Evolutionary conservation across 306 rosid species (phyloP).

Genomic region (Nissolia schottii): DNA sequence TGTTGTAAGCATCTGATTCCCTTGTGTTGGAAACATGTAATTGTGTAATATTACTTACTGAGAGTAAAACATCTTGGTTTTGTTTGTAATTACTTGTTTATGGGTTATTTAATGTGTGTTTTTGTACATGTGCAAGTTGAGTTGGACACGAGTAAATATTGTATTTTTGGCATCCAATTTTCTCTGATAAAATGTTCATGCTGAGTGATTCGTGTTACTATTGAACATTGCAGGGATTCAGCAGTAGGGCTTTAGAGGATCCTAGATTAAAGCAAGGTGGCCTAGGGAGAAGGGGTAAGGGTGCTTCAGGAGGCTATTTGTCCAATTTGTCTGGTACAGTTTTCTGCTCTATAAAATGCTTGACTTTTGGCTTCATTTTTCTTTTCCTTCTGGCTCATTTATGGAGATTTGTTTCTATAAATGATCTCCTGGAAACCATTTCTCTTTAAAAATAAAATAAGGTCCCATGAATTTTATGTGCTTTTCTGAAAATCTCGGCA

Average conservation of each 20-base stretch:
- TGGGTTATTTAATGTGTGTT: not conserved
- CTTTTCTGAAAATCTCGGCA: no score
- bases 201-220: not conserved
- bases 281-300: slow-evolving; percentile 58
- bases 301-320: slow-evolving; percentile 56
- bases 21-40: not conserved
- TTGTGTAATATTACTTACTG: not conserved
- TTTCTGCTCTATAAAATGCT: not conserved
- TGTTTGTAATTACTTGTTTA: not conserved
- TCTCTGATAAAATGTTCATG: not conserved
- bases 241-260: slow-evolving; percentile 44
- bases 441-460: no score
- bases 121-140: not conserved
- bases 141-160: slow-evolving; percentile 4
- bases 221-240: slow-evolving; percentile 43
- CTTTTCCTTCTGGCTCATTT: not conserved
- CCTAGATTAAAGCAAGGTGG: slow-evolving; percentile 37
- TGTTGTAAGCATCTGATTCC: not conserved
- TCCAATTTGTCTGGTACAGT: slow-evolving; percentile 32
- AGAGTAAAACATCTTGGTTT: not conserved
- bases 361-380: no score
- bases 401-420: not conserved
- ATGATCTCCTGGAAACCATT: slow-evolving; percentile 3
- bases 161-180: not conserved
- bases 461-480: no score